Evolutionary conservation across 2,329 filamentous ascomycete species (phyloP).

Genomic region (Curvularia sp.): DNA sequence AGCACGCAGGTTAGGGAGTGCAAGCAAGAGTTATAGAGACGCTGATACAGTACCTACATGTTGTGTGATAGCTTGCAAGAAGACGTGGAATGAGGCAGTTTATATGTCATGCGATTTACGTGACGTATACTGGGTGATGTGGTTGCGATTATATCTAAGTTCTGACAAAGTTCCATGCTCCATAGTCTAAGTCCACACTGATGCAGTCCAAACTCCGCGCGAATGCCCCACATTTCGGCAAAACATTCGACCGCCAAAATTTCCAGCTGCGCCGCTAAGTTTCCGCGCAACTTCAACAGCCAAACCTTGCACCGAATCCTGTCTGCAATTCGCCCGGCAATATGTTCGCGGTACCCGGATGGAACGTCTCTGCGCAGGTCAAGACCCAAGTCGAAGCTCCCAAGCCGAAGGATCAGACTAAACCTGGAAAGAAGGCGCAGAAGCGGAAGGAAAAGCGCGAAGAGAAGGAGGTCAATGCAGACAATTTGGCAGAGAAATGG

Average conservation of each 20-base stretch:
- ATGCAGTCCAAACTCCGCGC: conserved; percentile 21
- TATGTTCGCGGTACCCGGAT: conserved; percentile 95
- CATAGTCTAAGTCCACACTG: background rate
- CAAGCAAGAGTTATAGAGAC: background rate
- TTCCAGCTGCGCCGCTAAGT: conserved; percentile 15
- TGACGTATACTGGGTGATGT: background rate
- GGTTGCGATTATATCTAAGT: background rate
- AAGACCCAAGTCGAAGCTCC: conserved; percentile 69
- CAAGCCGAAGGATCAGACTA: conserved; percentile 46
- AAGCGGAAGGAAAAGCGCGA: conserved; percentile 61
- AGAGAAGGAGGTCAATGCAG: conserved; percentile 81
- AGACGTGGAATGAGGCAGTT: background rate
- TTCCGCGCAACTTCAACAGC: conserved; percentile 1
- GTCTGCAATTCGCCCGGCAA: conserved; percentile 2
- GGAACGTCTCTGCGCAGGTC: conserved; percentile 80
- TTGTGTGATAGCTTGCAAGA: background rate
- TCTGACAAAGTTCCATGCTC: background rate
- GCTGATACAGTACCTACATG: background rate
- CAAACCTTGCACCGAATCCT: background rate
- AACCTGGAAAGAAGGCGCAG: conserved; percentile 63
- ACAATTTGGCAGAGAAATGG: conserved; percentile 57
- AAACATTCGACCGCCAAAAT: conserved; percentile 30
- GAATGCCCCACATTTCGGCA: conserved; percentile 29
- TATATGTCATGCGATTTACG: background rate
- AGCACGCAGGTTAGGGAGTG: background rate